A percentile compares a stretch with the other conserved stretches of the same genome.
These are phyloP conservation scores for Vitis rupestris DNA, from an alignment of 164 flowering plant genomes.

Conservation along the genomic window DNA sequence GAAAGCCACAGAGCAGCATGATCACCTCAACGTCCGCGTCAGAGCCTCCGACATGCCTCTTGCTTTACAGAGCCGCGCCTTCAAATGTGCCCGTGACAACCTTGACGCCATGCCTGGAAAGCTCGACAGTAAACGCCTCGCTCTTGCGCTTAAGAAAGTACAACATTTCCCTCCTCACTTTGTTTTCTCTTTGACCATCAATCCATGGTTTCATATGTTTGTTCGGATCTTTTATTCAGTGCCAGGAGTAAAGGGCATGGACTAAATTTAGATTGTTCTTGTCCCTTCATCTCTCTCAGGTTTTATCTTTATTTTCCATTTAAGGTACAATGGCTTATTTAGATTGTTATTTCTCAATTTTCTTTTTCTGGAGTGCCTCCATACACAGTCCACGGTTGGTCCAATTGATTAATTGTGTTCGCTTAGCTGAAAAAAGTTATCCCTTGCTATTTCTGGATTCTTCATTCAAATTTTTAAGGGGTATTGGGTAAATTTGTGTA, in stretches of 20 bases:
- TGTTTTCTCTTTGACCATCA: not conserved
- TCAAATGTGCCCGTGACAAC: constrained; percentile 56
- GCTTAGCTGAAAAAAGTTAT: no score
- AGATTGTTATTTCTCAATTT: not conserved
- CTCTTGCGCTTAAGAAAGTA: constrained; percentile 91
- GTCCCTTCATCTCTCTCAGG: no score
- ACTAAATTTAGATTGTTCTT: not conserved
- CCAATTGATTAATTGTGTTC: no score
- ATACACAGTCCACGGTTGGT: no score
- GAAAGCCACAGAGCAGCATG: constrained; percentile 53
- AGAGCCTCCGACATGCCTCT: constrained; percentile 89
- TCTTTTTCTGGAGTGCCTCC: no score
- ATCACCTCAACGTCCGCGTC: constrained; percentile 54
- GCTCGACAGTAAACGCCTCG: constrained; percentile 84
- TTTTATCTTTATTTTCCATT: not conserved
- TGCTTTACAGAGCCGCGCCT: constrained; percentile 66
- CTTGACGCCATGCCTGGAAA: constrained; percentile 74
- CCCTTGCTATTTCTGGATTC: not conserved
- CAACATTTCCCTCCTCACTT: not conserved
- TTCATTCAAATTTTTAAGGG: not conserved
- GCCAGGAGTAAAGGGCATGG: not conserved
- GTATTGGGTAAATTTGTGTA: not conserved
- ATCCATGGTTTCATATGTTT: not conserved
- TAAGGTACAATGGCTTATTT: not conserved
- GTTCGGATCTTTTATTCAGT: not conserved